Evolutionary conservation across 208 protist genomes (phyloP), one percentile per base, ranked within the genome.

Genomic region (Acanthamoeba healyi): DNA sequence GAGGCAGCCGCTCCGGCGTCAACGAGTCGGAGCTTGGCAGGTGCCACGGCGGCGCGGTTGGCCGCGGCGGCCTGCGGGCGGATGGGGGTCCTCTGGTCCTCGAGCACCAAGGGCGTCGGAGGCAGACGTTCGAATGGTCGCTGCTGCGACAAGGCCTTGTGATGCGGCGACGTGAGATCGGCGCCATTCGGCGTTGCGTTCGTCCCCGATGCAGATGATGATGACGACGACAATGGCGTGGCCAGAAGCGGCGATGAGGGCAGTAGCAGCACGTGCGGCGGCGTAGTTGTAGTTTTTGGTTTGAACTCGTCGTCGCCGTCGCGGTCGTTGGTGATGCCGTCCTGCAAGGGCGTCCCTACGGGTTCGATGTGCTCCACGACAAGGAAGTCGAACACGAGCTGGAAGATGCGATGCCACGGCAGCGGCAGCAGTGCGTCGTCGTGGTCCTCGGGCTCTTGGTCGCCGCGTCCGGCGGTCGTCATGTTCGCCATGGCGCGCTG

Each of bases 331-430:
- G 49, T 54, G n/a, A n/a, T n/a, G n/a, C 22, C 49, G 49, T 19
- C 49, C 49, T 19, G 49, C 49, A 3, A 1, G 4, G 0, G 56
- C 56, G 12, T 6, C 54, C 10, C 54, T 22, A 3, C 54, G 54
- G 54, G 56, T 34, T 42, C 32, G 67, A 77, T 26, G 24, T 40
- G 29, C 24, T 36, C 67, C 24, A 22, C 17, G 14, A 77, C 32
- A 10, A 77, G 7, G 26, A 77, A 36, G 67, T 77, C 67, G 32
- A 77, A 77, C 67, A 77, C 67, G n/a, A 77, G 67, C 67, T 36
- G 32, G 32, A 77, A 77, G 67, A 77, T 40, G 67, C 29, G 67
- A 22, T 77, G 67, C 67, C 67, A 77, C 34, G 67, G 67, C 38
- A 77, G 67, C 38, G 67, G 67, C 29, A 42, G 6, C 3, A 77